Conservation (phyloP, 345 rosid species). For the Citrus maxima region DNA sequence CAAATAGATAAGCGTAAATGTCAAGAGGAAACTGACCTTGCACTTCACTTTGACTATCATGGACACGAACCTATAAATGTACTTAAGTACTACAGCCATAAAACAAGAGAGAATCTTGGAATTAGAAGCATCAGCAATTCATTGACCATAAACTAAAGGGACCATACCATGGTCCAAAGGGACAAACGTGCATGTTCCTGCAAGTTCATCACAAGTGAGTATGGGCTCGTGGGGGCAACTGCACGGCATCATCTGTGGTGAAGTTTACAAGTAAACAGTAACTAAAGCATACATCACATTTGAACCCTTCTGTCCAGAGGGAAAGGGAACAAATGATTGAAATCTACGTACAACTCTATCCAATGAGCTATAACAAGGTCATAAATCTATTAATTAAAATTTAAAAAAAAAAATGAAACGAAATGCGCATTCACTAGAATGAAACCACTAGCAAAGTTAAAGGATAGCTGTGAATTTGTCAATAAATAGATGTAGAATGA, state of each 20-base stretch:
- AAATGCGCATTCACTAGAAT: not conserved
- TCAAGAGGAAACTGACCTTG: not conserved
- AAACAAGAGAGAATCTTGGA: not conserved
- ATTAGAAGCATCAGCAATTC: not conserved
- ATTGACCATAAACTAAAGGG: not conserved
- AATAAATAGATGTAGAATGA: not conserved
- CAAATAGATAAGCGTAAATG: not conserved
- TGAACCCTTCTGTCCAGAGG: not conserved
- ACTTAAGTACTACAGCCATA: not conserved
- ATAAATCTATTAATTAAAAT: not conserved
- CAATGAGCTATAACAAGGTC: not conserved
- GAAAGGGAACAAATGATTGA: not conserved
- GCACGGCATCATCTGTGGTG: not conserved
- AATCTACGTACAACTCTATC: not conserved
- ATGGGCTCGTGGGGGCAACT: not conserved
- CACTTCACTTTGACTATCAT: not conserved
- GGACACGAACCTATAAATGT: not conserved
- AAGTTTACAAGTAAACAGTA: not conserved
- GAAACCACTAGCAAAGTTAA: not conserved
- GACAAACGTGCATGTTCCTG: not conserved
- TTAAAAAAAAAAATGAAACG: not conserved
- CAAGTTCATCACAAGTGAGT: not conserved
- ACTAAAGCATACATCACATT: not conserved
- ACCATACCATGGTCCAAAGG: not conserved
- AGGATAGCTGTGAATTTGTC: not conserved